Evolutionary conservation across 352 stramenopile genomes (phyloP), one percentile per base, ranked within the genome.

Genomic region (Phytopythium montanum): DNA sequence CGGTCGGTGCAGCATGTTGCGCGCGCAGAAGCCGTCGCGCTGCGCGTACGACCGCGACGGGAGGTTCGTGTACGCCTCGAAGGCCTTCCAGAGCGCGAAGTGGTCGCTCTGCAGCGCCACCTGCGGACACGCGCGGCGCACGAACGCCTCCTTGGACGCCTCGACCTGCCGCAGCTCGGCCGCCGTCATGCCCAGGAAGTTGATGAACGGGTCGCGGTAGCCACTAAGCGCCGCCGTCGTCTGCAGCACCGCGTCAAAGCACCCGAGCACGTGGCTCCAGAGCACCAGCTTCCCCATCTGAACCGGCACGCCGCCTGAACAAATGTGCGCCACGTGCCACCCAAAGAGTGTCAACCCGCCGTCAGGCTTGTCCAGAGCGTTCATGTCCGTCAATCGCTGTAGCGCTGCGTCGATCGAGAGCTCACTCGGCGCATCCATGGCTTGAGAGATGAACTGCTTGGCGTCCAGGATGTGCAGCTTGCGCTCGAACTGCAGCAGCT

Each of bases 341-440:
- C 85, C 85, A 19, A 94, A 69, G 13, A 88, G 61, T 5, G 85
- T 94, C 36, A 91, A 58, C 0, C 52, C 65, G 3, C 62, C 67
- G 44, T 61, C 53, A 34, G 54, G 62, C n/a, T 56, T 54, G 23
- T 71, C 70, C 12, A 94, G 66, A 8, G 85, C 85, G 10, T 85
- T 80, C 64, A 98, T 92, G 34, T 85, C 74, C 49, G 81, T 66
- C 21, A 98, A 69, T 2, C 95, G 75, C 33, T 95, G 82, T 14
- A 99, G 70, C 18, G 95, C 92, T 48, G 89, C 92, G 54, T 97
- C 81, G 38, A 99, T 95, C 5, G 89, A 79, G 4, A 88, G 80
- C n/a, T 90, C 78, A 13, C 80, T 90, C 0, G 97, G 97, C 18
- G 97, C 90, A 57, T 99, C 88, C 56, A 99, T 89, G 12, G 95